Evolutionary conservation across 495 filamentous ascomycete genomes (phyloP).

Genomic region (Aspergillus mulundensis): DNA sequence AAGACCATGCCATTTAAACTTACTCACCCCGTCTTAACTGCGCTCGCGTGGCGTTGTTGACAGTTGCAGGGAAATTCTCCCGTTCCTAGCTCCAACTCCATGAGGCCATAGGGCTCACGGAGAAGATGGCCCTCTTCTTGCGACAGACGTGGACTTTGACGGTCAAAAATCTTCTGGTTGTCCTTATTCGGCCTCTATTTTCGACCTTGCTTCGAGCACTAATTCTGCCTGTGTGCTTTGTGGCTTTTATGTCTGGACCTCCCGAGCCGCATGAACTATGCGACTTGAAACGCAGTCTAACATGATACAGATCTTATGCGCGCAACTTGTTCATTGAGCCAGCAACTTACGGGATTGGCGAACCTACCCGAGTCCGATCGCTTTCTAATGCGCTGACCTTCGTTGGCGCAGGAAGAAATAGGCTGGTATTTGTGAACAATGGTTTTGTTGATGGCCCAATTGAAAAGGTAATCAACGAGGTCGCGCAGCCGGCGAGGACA

Average conservation of each 20-base stretch:
- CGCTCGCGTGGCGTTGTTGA: background rate
- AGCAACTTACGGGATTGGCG: slow-evolving; percentile 63
- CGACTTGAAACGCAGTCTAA: background rate
- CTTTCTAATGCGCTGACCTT: slow-evolving; percentile 55
- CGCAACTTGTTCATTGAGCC: slow-evolving; percentile 65
- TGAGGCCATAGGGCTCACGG: background rate
- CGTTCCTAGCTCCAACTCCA: background rate
- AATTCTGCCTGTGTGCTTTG: slow-evolving; percentile 65
- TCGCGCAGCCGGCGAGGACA: slow-evolving; percentile 47
- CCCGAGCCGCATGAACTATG: background rate
- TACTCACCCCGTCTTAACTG: background rate
- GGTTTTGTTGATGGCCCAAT: slow-evolving; percentile 68
- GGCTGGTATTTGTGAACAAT: slow-evolving; percentile 76
- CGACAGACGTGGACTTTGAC: slow-evolving; percentile 70
- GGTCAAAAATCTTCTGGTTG: slow-evolving; percentile 69
- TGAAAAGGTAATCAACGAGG: slow-evolving; percentile 59
- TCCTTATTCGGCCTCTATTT: slow-evolving; percentile 57
- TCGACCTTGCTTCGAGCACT: slow-evolving; percentile 66
- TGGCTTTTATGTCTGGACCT: slow-evolving; percentile 49
- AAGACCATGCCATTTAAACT: slow-evolving; percentile 2
- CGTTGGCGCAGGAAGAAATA: slow-evolving; percentile 50
- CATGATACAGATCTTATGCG: slow-evolving; percentile 45
- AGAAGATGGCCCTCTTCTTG: slow-evolving; percentile 47
- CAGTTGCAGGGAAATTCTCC: background rate
- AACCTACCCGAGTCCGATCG: slow-evolving; percentile 51